Conservation (phyloP, 106 monocot species). For the Dioscorea zingiberensis region DNA sequence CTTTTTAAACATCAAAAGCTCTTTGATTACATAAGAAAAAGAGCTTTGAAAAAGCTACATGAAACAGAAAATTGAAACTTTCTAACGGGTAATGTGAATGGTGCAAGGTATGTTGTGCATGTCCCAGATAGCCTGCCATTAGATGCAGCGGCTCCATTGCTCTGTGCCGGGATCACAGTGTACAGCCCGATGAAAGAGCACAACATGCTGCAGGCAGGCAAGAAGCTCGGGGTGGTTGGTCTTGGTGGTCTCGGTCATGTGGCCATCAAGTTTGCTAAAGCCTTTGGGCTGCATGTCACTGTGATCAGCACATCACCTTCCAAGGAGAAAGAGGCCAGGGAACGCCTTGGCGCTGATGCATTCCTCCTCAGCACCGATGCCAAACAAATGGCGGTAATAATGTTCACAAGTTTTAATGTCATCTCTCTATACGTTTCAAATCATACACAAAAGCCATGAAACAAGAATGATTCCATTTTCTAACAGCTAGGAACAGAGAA, state of each 20-base stretch:
- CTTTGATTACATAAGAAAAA: too few relatives aligned
- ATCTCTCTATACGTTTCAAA: too few relatives aligned
- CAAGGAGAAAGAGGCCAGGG: slow-evolving; percentile 52
- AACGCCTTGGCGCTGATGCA: slow-evolving; percentile 33
- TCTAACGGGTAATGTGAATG: too few relatives aligned
- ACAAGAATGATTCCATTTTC: too few relatives aligned
- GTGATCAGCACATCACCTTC: slow-evolving; percentile 61
- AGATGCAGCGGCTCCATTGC: slow-evolving; percentile 49
- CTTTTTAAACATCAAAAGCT: not conserved
- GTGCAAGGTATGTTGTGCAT: slow-evolving; percentile 28
- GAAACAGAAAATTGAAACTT: too few relatives aligned
- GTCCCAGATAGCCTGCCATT: slow-evolving; percentile 45
- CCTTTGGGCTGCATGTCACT: slow-evolving; percentile 53
- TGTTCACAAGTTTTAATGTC: not conserved
- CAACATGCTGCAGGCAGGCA: slow-evolving; percentile 42
- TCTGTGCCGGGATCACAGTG: slow-evolving; percentile 69
- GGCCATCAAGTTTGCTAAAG: slow-evolving; percentile 62
- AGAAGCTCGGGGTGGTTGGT: slow-evolving; percentile 58
- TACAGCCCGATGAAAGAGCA: slow-evolving; percentile 63
- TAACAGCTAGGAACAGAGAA: too few relatives aligned
- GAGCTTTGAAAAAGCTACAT: too few relatives aligned
- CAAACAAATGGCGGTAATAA: slow-evolving; percentile 40
- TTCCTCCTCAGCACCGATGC: slow-evolving; percentile 52
- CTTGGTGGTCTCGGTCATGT: slow-evolving; percentile 65
- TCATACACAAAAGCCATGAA: too few relatives aligned